Base-by-base conservation (phyloP, 2,329 filamentous ascomycete genomes). In the Colletotrichum simmondsii region DNA sequence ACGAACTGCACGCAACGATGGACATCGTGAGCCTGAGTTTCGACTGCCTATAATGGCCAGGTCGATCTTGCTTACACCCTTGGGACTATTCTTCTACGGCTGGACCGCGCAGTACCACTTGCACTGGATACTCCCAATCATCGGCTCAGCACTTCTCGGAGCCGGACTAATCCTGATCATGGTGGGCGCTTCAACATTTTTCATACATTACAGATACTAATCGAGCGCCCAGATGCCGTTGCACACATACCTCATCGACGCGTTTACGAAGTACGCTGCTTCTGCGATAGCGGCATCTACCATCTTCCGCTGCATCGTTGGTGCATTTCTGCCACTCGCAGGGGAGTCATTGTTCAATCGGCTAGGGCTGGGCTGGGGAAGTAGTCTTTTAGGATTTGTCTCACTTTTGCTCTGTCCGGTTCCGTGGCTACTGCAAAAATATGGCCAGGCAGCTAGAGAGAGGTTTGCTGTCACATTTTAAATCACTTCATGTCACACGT, bases 221-320 rank as follows among this genome's bases (percentile, higher is more conserved):
- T 49, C 19, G 8, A n/a, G 12, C 2, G 19, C 8, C 49, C n/a
- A 65, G 63, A 65, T 65, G 63, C 49, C 63, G 5, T 6, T 42
- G 30, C 49, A 56, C 54, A 90, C 87, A 76, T 90, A 90, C 70
- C 81, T 90, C 12, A 85, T 88, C 63, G 88, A 90, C 76, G 80
- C 83, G 2, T 90, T 89, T 74, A 86, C 89, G 59, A 81, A 85
- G 70, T 90, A 91, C 75, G 89, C 91, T 1, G 92, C 92, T 22
- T 88, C 86, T 4, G 92, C 90, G 2, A 88, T 92, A 11, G 92
- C 92, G 0, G 91, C 91, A 2, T 92, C 88, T 75, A 92, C 91
- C 0, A 87, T 93, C 2, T 61, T 91, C 12, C 80, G 89, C n/a
- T 78, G 76, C 12, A 76, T 88, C 0, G 81, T 88, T 19, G 89